Evolutionary conservation across 495 filamentous ascomycete species (phyloP).

Genomic region (Tetracladium setigerum): DNA sequence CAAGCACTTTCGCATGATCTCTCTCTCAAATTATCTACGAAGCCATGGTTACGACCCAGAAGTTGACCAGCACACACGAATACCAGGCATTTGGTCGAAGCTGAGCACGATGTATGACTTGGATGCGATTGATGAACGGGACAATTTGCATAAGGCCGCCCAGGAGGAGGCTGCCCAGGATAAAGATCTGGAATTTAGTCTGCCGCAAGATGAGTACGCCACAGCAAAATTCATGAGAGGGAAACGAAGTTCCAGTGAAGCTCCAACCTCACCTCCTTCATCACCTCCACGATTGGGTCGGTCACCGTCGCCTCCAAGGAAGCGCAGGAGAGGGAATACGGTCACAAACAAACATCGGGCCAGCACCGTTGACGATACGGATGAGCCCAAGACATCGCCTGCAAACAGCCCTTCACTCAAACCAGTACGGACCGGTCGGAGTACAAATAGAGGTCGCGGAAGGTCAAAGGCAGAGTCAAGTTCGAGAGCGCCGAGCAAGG

Average conservation of each 20-base stretch:
- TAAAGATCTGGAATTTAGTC: slow-evolving; percentile 58
- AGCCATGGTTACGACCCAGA: slow-evolving; percentile 76
- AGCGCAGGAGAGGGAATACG: slow-evolving; percentile 40
- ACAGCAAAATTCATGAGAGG: slow-evolving; percentile 63
- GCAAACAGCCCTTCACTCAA: slow-evolving; percentile 11
- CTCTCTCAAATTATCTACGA: slow-evolving; percentile 76
- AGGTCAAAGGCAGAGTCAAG: slow-evolving; percentile 16
- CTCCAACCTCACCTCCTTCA: slow-evolving; percentile 29
- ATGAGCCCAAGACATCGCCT: slow-evolving; percentile 28
- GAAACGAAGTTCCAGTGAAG: slow-evolving; percentile 34
- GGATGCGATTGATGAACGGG: slow-evolving; percentile 80
- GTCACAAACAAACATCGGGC: slow-evolving; percentile 32
- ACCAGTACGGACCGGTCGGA: slow-evolving; percentile 8
- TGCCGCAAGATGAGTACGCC: slow-evolving; percentile 72
- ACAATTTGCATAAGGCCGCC: slow-evolving; percentile 50
- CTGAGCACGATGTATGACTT: slow-evolving; percentile 79
- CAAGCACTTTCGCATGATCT: slow-evolving; percentile 94
- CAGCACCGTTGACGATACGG: slow-evolving; percentile 49
- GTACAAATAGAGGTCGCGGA: slow-evolving; percentile 9
- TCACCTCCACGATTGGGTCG: slow-evolving; percentile 42
- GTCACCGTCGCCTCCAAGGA: slow-evolving; percentile 42
- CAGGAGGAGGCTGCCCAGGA: slow-evolving; percentile 41
- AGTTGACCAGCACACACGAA: slow-evolving; percentile 67
- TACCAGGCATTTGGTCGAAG: slow-evolving; percentile 88
- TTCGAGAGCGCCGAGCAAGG: slow-evolving; percentile 19